phyloP scores from a whole-genome alignment of 2,329 filamentous ascomycete genomes.

The Apiospora kogelbergensis region DNA sequence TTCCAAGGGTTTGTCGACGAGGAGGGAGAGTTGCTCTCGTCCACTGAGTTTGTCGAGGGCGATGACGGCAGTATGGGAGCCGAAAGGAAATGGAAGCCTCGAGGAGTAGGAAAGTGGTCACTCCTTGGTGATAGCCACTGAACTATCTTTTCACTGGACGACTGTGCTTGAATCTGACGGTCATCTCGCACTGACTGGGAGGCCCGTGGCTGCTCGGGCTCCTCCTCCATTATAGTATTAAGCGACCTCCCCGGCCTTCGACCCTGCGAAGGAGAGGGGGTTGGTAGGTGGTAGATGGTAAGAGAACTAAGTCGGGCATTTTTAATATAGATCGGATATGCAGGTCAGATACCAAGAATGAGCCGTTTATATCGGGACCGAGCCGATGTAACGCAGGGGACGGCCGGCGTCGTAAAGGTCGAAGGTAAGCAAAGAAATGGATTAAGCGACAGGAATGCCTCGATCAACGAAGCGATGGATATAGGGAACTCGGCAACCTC shows the following conservation, averaged over 20 bases:
- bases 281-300: constrained; percentile 43
- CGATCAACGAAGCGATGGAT: constrained; percentile 44
- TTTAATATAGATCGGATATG: constrained; percentile 29
- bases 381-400: constrained; percentile 26
- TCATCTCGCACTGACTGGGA: constrained; percentile 26
- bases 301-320: constrained; percentile 48
- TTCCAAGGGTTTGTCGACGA: constrained; percentile 63
- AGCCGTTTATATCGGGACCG: constrained; percentile 17
- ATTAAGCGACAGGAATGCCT: constrained; percentile 42
- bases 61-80: constrained; percentile 63
- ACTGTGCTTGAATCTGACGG: constrained; percentile 28
- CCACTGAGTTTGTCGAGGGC: constrained; percentile 54
- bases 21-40: constrained; percentile 47
- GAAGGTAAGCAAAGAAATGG: constrained; percentile 28
- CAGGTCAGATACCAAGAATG: constrained; percentile 23
- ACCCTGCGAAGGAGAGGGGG: constrained; percentile 54
- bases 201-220: constrained; percentile 39
- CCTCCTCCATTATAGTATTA: constrained; percentile 67
- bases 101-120: constrained; percentile 72
- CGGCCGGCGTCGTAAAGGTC: constrained; percentile 32
- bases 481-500: constrained; percentile 32
- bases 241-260: constrained; percentile 53
- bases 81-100: constrained; percentile 63
- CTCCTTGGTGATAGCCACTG: constrained; percentile 60
- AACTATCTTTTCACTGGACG: constrained; percentile 50